Evolutionary conservation across 148 eudicot species (phyloP).

Genomic region (Amaranthus cruentus): DNA sequence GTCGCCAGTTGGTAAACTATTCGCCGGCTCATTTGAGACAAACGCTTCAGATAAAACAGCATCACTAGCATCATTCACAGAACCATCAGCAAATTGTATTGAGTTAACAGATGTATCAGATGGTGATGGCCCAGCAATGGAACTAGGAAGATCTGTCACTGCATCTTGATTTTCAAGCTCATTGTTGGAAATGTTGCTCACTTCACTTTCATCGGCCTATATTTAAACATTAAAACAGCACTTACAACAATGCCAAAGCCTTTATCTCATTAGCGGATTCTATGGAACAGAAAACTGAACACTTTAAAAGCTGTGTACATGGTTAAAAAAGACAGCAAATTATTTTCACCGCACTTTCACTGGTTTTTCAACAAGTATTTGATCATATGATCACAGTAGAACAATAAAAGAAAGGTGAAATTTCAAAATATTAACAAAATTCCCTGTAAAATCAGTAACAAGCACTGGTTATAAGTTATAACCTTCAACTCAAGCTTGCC

Average conservation of each 20-base stretch:
- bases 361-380: too few relatives aligned
- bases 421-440: neutral
- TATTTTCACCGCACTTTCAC: neutral
- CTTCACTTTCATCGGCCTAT: conserved; percentile 40
- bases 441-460: neutral
- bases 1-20: conserved; percentile 32
- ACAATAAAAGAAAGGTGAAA: neutral
- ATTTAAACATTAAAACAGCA: conserved; percentile 9
- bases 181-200: conserved; percentile 26
- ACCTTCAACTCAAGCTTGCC: neutral
- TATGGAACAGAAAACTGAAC: neutral
- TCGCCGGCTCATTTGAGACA: conserved; percentile 42
- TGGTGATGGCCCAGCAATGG: conserved; percentile 35
- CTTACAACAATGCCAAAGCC: neutral
- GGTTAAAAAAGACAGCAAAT: neutral
- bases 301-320: neutral
- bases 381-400: neutral
- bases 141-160: conserved; percentile 35
- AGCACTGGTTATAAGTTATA: neutral
- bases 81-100: conserved; percentile 34
- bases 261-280: neutral
- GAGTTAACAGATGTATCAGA: conserved; percentile 39
- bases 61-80: conserved; percentile 32
- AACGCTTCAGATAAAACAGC: conserved; percentile 35
- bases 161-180: conserved; percentile 37